phyloP scores from a whole-genome alignment of 2,329 filamentous ascomycete genomes.

The Domatiomyces globalis region DNA sequence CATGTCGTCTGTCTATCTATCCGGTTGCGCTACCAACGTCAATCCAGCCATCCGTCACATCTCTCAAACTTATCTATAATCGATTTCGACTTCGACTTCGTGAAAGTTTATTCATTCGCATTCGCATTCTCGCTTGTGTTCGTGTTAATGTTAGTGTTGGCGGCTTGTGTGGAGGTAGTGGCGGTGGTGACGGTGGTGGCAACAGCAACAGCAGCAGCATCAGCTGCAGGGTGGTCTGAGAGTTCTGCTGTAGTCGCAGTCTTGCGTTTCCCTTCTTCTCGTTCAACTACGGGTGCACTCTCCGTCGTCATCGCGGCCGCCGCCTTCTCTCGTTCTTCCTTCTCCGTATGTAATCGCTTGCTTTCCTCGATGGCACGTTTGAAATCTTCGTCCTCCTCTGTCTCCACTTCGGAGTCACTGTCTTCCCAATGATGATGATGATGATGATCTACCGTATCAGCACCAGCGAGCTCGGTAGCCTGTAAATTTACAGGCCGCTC shows the following conservation, averaged over 20 bases:
- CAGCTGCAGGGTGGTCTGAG: not conserved
- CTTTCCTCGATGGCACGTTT: slow-evolving; percentile 26
- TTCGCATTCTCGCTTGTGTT: not conserved
- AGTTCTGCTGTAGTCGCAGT: not conserved
- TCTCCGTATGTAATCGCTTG: slow-evolving; percentile 11
- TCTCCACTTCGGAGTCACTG: slow-evolving; percentile 19
- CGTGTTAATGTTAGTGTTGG: not conserved
- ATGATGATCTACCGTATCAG: not conserved
- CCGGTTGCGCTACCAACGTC: no score
- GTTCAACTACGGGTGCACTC: not conserved
- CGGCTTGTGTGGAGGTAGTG: no score
- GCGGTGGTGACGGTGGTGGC: no score
- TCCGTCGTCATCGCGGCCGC: not conserved
- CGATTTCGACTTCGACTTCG: not conserved
- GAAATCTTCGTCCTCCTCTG: slow-evolving; percentile 25
- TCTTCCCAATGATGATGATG: slow-evolving; percentile 5
- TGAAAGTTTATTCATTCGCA: not conserved
- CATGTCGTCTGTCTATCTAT: no score
- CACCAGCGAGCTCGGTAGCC: not conserved
- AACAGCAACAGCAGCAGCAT: not conserved
- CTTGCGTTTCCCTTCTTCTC: not conserved
- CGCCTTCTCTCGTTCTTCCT: slow-evolving; percentile 8
- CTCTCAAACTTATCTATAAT: not conserved
- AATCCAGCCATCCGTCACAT: no score
- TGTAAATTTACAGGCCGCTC: not conserved